Evolutionary conservation across 2,329 filamentous ascomycete genomes (phyloP).

Genomic region (Nemania abortiva): DNA sequence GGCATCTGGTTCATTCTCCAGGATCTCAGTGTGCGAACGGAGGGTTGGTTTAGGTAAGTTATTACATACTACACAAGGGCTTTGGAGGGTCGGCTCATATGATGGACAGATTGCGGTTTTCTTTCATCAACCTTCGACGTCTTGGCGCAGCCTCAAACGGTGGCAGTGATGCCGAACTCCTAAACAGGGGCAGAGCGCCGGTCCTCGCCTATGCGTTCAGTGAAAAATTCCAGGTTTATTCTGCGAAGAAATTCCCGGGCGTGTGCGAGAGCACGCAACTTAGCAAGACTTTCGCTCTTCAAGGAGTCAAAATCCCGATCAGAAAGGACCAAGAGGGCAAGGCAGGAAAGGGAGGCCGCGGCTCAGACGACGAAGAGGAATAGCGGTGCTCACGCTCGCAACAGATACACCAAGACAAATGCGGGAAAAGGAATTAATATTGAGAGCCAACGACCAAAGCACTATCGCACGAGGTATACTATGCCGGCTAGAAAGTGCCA

Average conservation of each 20-base stretch:
- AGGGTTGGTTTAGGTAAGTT: slow-evolving; percentile 86
- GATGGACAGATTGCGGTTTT: slow-evolving; percentile 68
- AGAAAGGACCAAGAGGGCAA: slow-evolving; percentile 76
- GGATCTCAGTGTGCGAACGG: slow-evolving; percentile 92
- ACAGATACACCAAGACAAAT: neutral
- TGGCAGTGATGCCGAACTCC: slow-evolving; percentile 57
- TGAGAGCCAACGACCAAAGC: neutral
- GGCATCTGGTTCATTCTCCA: slow-evolving; percentile 98
- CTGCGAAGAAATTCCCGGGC: slow-evolving; percentile 97
- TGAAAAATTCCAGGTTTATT: slow-evolving; percentile 91
- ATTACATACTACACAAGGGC: slow-evolving; percentile 1
- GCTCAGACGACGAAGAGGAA: slow-evolving; percentile 65
- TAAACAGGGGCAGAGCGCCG: slow-evolving; percentile 82
- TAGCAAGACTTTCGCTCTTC: slow-evolving; percentile 91
- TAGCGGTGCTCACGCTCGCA: slow-evolving; percentile 39
- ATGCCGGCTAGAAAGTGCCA: neutral
- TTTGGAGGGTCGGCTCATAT: slow-evolving; percentile 30
- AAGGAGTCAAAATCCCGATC: slow-evolving; percentile 97
- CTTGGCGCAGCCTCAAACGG: slow-evolving; percentile 53
- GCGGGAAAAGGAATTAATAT: neutral
- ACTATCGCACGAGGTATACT: neutral
- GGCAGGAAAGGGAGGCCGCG: slow-evolving; percentile 57
- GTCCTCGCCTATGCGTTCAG: slow-evolving; percentile 89
- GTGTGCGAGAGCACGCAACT: slow-evolving; percentile 93
- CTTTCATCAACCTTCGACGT: slow-evolving; percentile 86